Evolutionary conservation across 2,329 filamentous ascomycete genomes (phyloP).

Genomic region (Orbilia javanica): DNA sequence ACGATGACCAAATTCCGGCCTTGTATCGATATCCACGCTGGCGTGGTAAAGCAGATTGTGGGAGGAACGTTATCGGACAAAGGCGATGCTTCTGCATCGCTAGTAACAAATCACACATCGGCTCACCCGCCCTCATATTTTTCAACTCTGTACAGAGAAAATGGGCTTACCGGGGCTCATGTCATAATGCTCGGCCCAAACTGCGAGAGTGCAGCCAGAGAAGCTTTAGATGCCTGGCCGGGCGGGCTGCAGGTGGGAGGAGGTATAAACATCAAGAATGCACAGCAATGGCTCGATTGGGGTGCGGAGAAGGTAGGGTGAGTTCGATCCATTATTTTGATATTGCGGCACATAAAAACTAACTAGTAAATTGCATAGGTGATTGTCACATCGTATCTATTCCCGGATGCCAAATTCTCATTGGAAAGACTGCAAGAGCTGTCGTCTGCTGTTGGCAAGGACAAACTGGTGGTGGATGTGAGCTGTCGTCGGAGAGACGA

Average conservation of each 20-base stretch:
- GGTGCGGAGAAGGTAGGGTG: constrained; percentile 85
- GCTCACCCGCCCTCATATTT: constrained; percentile 84
- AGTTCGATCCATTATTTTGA: constrained; percentile 12
- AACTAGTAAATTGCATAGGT: constrained; percentile 73
- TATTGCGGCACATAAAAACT: background rate
- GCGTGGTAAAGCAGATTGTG: constrained; percentile 97
- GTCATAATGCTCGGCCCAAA: constrained; percentile 96
- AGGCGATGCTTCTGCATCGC: constrained; percentile 72
- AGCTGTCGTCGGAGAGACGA: constrained; percentile 84
- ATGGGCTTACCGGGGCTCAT: constrained; percentile 82
- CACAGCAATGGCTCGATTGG: constrained; percentile 80
- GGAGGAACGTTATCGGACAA: constrained; percentile 79
- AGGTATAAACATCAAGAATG: constrained; percentile 90
- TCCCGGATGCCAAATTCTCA: constrained; percentile 85
- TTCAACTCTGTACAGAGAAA: constrained; percentile 81
- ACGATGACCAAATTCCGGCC: constrained; percentile 89
- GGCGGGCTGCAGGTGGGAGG: constrained; percentile 87
- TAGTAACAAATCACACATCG: constrained; percentile 95
- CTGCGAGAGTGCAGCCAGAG: constrained; percentile 82
- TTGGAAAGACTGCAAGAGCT: constrained; percentile 80
- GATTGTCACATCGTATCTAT: constrained; percentile 95
- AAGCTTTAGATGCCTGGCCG: constrained; percentile 83
- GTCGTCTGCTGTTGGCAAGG: constrained; percentile 76
- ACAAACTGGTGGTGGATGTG: constrained; percentile 91
- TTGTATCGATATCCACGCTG: constrained; percentile 97